phyloP scores from a whole-genome alignment of 495 filamentous ascomycete species.

The Viridothelium virens region DNA sequence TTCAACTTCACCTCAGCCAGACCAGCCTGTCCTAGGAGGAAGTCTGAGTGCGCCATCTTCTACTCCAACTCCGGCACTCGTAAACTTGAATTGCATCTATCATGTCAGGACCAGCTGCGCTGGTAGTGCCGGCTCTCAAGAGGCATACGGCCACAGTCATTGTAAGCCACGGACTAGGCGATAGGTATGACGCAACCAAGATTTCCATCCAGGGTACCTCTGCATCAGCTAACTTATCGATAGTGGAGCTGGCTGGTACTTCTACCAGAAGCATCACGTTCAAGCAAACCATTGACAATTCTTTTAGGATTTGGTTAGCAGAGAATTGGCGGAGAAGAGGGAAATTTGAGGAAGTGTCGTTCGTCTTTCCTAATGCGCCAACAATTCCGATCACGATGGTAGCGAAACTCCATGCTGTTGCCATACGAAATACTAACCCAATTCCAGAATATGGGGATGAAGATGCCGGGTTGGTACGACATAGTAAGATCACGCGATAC shows the following conservation, averaged over 20 bases:
- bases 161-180: slow-evolving; percentile 84
- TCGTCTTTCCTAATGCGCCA: slow-evolving; percentile 92
- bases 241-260: slow-evolving; percentile 36
- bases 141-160: slow-evolving; percentile 93
- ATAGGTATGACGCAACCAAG: slow-evolving; percentile 47
- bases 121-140: slow-evolving; percentile 79
- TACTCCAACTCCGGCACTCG: not conserved
- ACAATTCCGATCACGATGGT: slow-evolving; percentile 79
- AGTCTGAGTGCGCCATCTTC: too few species aligned
- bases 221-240: slow-evolving; percentile 10
- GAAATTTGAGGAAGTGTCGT: slow-evolving; percentile 82
- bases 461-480: slow-evolving; percentile 90
- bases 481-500: slow-evolving; percentile 54
- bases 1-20: not conserved
- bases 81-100: not conserved
- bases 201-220: slow-evolving; percentile 6
- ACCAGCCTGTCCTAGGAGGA: too few species aligned
- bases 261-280: slow-evolving; percentile 5
- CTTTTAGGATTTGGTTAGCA: slow-evolving; percentile 58
- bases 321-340: slow-evolving; percentile 81
- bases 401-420: slow-evolving; percentile 25
- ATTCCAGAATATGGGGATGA: slow-evolving; percentile 65
- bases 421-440: slow-evolving; percentile 4
- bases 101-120: slow-evolving; percentile 49
- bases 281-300: not conserved